Conservation (phyloP, 306 rosid species). For the Vigna trinervia region DNA sequence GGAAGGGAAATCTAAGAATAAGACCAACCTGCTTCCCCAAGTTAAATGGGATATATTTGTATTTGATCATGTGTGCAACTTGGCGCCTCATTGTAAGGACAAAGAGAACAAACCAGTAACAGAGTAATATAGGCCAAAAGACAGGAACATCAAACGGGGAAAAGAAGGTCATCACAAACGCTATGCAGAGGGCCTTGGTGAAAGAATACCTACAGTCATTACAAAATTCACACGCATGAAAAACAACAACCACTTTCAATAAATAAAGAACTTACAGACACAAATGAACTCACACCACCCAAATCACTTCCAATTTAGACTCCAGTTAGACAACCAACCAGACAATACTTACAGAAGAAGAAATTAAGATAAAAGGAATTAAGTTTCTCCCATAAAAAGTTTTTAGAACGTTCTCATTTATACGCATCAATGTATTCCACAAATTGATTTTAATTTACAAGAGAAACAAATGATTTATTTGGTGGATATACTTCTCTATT, state of each 20-base stretch:
- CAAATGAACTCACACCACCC: not conserved
- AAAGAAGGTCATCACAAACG: slow-evolving; percentile 90
- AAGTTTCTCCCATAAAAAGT: not conserved
- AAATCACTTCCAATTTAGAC: not conserved
- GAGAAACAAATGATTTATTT: not conserved
- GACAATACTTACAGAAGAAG: too few species aligned
- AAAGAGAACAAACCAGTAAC: slow-evolving; percentile 89
- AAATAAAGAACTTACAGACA: not conserved
- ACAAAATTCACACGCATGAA: not conserved
- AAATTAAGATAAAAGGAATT: too few species aligned
- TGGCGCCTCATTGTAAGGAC: slow-evolving; percentile 95
- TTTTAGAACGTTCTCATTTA: not conserved
- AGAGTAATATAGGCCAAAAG: slow-evolving; percentile 91
- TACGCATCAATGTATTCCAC: not conserved
- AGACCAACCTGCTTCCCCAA: slow-evolving; percentile 81
- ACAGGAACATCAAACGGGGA: slow-evolving; percentile 92
- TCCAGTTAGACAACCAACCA: not conserved
- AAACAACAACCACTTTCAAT: not conserved
- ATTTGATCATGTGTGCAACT: slow-evolving; percentile 91
- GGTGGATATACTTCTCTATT: not conserved
- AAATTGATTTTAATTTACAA: too few species aligned
- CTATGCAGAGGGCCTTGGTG: slow-evolving; percentile 84
- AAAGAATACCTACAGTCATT: slow-evolving; percentile 74
- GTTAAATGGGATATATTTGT: slow-evolving; percentile 81
- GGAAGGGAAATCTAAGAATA: slow-evolving; percentile 23